A percentile compares a stretch with the other conserved stretches of the same genome.
These are phyloP conservation scores for Boletus fagicola DNA, from an alignment of 768 basidiomycete species.

Conservation along the genomic window DNA sequence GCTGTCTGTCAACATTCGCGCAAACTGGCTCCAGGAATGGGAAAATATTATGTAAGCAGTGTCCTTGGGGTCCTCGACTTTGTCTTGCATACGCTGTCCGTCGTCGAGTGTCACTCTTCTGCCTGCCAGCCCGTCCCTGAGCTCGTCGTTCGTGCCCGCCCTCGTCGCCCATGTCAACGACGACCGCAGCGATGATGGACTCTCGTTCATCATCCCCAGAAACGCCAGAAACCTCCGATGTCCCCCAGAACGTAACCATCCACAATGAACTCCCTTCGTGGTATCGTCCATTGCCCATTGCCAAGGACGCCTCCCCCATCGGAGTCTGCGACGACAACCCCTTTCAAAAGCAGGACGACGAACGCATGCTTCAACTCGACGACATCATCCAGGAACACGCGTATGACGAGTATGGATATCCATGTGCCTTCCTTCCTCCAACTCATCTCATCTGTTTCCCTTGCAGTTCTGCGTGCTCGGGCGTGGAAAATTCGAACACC, in stretches of 20 bases:
- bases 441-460: slow-evolving; percentile 1
- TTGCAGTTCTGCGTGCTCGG: slow-evolving; percentile 21
- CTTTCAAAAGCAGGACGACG: slow-evolving; percentile 48
- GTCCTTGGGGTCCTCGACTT: slow-evolving; percentile 14
- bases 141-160: slow-evolving; percentile 7
- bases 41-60: slow-evolving; percentile 23
- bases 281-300: slow-evolving; percentile 49
- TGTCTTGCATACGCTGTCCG: background rate
- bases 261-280: slow-evolving; percentile 54
- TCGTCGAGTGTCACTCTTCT: background rate
- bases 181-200: slow-evolving; percentile 47
- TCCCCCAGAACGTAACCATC: slow-evolving; percentile 47
- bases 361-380: slow-evolving; percentile 62
- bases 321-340: slow-evolving; percentile 45
- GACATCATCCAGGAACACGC: slow-evolving; percentile 73
- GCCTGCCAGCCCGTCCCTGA: background rate
- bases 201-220: slow-evolving; percentile 73
- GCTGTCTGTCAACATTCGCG: background rate
- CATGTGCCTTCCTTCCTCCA: slow-evolving; percentile 5
- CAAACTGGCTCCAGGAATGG: slow-evolving; percentile 3
- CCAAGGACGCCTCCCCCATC: slow-evolving; percentile 39
- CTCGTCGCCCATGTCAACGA: slow-evolving; percentile 51
- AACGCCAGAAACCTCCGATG: slow-evolving; percentile 64
- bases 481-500: slow-evolving; percentile 19
- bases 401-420: slow-evolving; percentile 65